Percentiles rank a stretch among this genome's conserved stretches.
phyloP scores from a whole-genome alignment of 257 asterid genomes.

The Penstemon eatonii region DNA sequence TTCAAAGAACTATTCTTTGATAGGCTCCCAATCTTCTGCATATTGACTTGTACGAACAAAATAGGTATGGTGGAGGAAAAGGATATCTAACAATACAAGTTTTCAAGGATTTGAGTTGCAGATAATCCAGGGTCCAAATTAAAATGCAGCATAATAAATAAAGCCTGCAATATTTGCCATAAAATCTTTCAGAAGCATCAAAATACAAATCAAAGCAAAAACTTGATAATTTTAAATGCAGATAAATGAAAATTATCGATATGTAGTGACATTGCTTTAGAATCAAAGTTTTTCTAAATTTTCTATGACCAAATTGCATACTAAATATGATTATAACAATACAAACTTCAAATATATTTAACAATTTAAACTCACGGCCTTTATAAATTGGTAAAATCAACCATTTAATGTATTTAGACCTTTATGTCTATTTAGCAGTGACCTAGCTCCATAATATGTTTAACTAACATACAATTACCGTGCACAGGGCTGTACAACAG shows the following conservation, averaged over 20 bases:
- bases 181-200: constrained; percentile 7
- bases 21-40: constrained; percentile 76
- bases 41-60: constrained; percentile 34
- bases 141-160: constrained; percentile 25
- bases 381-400: neutral
- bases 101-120: constrained; percentile 18
- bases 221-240: neutral
- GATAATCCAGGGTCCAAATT: constrained; percentile 23
- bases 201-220: neutral
- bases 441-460: constrained; percentile 3
- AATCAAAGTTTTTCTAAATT: neutral
- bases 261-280: neutral
- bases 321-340: neutral
- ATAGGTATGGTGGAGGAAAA: constrained; percentile 8
- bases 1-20: constrained; percentile 73
- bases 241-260: neutral
- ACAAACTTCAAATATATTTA: neutral
- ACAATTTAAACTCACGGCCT: neutral
- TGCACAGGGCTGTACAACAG: constrained; percentile 1
- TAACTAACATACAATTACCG: neutral
- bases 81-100: constrained; percentile 18
- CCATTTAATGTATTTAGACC: neutral
- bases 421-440: neutral
- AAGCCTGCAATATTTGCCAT: constrained; percentile 30
- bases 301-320: constrained; percentile 13